Evolutionary conservation across 1,139 yeast genomes (phyloP), one percentile per base, ranked within the genome.

Genomic region (Geotrichum phurueaensis): DNA sequence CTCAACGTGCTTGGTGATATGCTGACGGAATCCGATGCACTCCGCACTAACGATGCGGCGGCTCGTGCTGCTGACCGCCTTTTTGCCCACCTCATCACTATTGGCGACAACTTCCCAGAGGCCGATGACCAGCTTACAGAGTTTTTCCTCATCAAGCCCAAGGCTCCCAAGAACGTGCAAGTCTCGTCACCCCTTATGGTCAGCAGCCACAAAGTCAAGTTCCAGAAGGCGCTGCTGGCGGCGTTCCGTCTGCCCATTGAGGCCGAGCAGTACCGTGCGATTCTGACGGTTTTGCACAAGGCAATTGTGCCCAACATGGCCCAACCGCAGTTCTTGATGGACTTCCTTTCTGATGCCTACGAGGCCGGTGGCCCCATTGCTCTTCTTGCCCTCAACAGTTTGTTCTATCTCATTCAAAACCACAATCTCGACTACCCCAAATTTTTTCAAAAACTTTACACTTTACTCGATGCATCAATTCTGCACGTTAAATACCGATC

Each of bases 371-470:
- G 85, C 4, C 81, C 87, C 15, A 79, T 89, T 10, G 89, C 96
- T 9, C 82, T 94, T 56, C 76, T 95, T 62, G 88, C 98, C 3
- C 79, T 94, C 66, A 92, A 91, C 71, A 96, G 97, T 39, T 78
- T 94, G 62, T 94, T 90, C 73, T 91, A 86, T 68, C 79, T 94
- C 63, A 94, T 94, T 85, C 89, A 84, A 69, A 79, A 80, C 62
- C 85, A 84, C 73, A 92, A 92, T 71, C 79, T 94, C 70, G 99
- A 94, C 70, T 94, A 94, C 73, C 98, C 98, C 15, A 88, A 90
- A 66, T 94, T 94, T 72, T 94, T 85, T 76, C 76, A 81, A 57
- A 92, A 94, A 73, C 81, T 94, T 52, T 94, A 94, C 72, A 84
- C 88, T 7, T 79, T 94, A 54, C 80, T 94, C 58, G 78, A 73